Evolutionary conservation across 345 rosid species (phyloP).

Genomic region (Citrus inodora): DNA sequence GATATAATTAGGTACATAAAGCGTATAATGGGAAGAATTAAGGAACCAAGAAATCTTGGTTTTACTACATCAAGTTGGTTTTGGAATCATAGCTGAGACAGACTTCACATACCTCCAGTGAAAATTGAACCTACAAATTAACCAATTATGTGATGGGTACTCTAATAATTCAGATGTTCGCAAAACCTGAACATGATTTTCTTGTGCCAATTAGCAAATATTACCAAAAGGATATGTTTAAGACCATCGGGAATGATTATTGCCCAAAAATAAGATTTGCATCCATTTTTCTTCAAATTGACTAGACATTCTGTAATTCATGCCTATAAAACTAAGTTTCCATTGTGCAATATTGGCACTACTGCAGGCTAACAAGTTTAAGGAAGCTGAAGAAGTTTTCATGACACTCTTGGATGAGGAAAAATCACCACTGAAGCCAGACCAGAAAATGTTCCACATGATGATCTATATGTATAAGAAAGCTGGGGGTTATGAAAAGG

Average conservation of each 20-base stretch:
- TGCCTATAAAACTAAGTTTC: neutral
- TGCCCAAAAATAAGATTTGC: neutral
- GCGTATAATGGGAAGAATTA: neutral
- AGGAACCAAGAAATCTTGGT: neutral
- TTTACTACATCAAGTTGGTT: neutral
- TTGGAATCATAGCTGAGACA: neutral
- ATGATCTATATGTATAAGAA: slow-evolving; percentile 94
- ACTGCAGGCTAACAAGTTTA: slow-evolving; percentile 71
- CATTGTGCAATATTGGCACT: slow-evolving; percentile 6
- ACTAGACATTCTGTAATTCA: neutral
- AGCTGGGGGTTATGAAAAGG: slow-evolving; percentile 80
- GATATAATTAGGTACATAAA: neutral
- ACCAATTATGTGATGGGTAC: neutral
- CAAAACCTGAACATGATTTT: neutral
- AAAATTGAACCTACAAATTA: neutral
- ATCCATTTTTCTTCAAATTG: neutral
- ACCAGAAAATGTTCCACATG: slow-evolving; percentile 94
- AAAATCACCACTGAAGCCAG: slow-evolving; percentile 70
- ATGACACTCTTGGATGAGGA: slow-evolving; percentile 67
- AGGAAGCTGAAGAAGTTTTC: slow-evolving; percentile 83
- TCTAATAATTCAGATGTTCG: neutral
- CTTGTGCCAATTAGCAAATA: neutral
- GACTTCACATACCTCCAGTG: neutral
- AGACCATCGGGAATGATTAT: neutral
- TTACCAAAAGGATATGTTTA: neutral